A percentile compares a stretch with the other conserved stretches of the same genome.
Conservation (phyloP, 805 yeast species). For the Sugiyamaella chiloensis region DNA sequence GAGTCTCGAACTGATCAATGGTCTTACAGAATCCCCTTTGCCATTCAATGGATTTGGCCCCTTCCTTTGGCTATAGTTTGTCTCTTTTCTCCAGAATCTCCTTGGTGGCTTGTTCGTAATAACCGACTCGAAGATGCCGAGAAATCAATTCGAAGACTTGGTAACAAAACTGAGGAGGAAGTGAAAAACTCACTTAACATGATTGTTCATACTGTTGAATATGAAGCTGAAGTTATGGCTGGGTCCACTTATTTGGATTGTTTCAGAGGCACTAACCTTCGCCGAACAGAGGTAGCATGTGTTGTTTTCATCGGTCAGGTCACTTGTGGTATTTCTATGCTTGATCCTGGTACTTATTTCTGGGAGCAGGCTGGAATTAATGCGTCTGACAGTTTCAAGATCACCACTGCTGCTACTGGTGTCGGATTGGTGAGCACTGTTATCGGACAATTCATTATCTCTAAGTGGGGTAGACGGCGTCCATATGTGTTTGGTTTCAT, state of each 20-base stretch:
- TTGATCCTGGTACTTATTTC: constrained; percentile 29
- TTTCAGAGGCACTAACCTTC: constrained; percentile 43
- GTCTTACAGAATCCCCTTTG: constrained; percentile 53
- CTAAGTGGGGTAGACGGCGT: constrained; percentile 20
- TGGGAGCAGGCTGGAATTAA: constrained; percentile 41
- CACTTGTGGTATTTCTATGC: constrained; percentile 32
- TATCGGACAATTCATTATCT: constrained; percentile 45
- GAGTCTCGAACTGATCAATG: constrained; percentile 26
- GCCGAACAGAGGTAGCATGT: constrained; percentile 51
- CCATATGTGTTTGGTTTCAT: constrained; percentile 6
- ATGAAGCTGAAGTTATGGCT: constrained; percentile 22
- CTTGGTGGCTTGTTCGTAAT: constrained; percentile 51
- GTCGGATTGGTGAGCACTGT: constrained; percentile 36
- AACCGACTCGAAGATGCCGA: constrained; percentile 43
- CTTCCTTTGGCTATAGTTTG: constrained; percentile 39
- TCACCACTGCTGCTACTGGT: constrained; percentile 39
- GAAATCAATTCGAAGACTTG: constrained; percentile 36
- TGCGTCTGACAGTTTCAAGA: constrained; percentile 39
- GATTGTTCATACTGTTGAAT: constrained; percentile 44
- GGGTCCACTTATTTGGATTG: constrained; percentile 37
- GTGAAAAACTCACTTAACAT: constrained; percentile 39
- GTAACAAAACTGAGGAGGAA: constrained; percentile 41
- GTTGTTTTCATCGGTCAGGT: constrained; percentile 39
- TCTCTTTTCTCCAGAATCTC: constrained; percentile 51
- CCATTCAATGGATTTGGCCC: constrained; percentile 60